Evolutionary conservation across 345 rosid species (phyloP).

Genomic region (Noccaea caerulescens): DNA sequence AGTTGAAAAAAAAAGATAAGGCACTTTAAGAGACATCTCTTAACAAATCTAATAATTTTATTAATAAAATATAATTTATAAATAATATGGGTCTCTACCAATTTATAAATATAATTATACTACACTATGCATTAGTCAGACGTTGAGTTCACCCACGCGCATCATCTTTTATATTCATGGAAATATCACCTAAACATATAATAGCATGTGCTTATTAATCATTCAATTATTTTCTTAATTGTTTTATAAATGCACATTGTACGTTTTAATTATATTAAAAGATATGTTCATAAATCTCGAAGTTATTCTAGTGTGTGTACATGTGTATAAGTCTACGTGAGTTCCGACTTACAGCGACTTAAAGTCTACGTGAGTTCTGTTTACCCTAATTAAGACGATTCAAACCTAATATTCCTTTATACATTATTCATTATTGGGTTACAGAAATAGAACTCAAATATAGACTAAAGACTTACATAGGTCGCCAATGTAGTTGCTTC

Average conservation of each 20-base stretch:
- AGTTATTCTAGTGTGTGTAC: neutral
- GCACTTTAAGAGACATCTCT: too few relatives aligned
- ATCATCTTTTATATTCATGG: slow-evolving; percentile 7
- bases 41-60: too few relatives aligned
- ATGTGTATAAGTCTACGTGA: neutral
- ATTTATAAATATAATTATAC: neutral
- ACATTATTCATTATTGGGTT: slow-evolving; percentile 38
- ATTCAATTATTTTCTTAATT: neutral
- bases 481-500: slow-evolving; percentile 26
- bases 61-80: too few relatives aligned
- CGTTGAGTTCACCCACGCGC: slow-evolving; percentile 30
- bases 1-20: too few relatives aligned
- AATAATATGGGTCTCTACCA: too few relatives aligned
- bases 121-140: slow-evolving; percentile 28
- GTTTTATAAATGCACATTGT: neutral
- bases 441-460: slow-evolving; percentile 21
- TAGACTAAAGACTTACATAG: slow-evolving; percentile 32
- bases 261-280: neutral
- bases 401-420: slow-evolving; percentile 28
- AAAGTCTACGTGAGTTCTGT: slow-evolving; percentile 32
- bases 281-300: neutral
- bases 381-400: slow-evolving; percentile 20
- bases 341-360: slow-evolving; percentile 9
- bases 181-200: neutral
- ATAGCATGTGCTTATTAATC: slow-evolving; percentile 29